These are phyloP conservation scores for Amauroascus niger DNA, from an alignment of 2,329 filamentous ascomycete genomes.

Conservation along the genomic window DNA sequence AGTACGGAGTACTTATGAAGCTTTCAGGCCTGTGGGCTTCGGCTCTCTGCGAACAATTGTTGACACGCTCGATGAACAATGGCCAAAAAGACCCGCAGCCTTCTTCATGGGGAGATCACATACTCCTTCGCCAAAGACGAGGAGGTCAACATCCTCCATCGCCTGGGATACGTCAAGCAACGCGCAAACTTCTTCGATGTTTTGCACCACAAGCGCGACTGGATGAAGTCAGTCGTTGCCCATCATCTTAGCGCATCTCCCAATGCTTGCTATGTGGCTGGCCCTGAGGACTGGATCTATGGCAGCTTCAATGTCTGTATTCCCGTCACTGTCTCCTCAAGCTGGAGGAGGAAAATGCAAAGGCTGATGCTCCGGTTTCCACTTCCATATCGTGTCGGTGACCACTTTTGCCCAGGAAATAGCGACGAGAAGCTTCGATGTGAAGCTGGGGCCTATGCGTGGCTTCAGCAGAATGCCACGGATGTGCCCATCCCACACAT, in stretches of 20 bases:
- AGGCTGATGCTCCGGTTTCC: slow-evolving; percentile 9
- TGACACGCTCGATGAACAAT: no score
- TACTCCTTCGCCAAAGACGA: slow-evolving; percentile 19
- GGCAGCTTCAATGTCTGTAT: slow-evolving; percentile 19
- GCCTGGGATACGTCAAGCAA: slow-evolving; percentile 16
- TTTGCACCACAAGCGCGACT: slow-evolving; percentile 7
- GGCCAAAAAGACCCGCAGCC: slow-evolving; percentile 2
- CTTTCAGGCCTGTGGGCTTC: no score
- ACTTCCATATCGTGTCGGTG: slow-evolving; percentile 13
- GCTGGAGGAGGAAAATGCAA: not conserved
- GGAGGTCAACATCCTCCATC: slow-evolving; percentile 22
- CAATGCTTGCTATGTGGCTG: slow-evolving; percentile 9
- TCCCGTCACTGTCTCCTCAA: slow-evolving; percentile 10
- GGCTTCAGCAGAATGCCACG: slow-evolving; percentile 13
- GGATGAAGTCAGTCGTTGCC: slow-evolving; percentile 15
- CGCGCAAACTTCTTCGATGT: not conserved
- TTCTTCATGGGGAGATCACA: slow-evolving; percentile 21
- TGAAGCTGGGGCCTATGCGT: slow-evolving; percentile 16
- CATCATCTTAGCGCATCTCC: slow-evolving; percentile 12
- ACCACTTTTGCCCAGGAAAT: slow-evolving; percentile 9
- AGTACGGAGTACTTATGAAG: no score
- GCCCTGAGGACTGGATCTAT: slow-evolving; percentile 18
- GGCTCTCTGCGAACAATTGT: no score
- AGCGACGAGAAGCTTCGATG: slow-evolving; percentile 16
- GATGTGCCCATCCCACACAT: slow-evolving; percentile 15